These are phyloP conservation scores for Asclepias syriaca DNA, from an alignment of 257 asterid genomes.

Conservation along the genomic window DNA sequence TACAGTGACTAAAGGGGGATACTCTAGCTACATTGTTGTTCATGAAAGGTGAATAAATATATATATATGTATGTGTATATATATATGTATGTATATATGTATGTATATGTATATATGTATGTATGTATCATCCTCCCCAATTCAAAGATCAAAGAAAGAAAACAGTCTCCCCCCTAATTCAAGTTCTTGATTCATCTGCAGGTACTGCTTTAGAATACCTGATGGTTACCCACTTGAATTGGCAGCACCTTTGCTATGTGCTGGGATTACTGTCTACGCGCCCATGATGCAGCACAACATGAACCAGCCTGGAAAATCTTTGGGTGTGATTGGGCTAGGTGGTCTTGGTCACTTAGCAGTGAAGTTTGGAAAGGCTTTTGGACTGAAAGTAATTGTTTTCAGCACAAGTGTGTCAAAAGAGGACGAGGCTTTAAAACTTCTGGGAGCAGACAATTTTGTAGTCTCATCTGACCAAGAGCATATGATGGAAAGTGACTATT, in stretches of 20 bases:
- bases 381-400: slow-evolving; percentile 78
- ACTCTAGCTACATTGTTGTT: slow-evolving; percentile 66
- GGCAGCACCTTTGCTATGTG: slow-evolving; percentile 93
- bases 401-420: slow-evolving; percentile 77
- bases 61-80: no score
- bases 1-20: slow-evolving; percentile 89
- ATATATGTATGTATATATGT: background rate
- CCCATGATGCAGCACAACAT: slow-evolving; percentile 83
- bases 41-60: slow-evolving; percentile 48
- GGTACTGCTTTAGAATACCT: slow-evolving; percentile 80
- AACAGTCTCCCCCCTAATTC: background rate
- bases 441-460: slow-evolving; percentile 80
- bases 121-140: slow-evolving; percentile 2
- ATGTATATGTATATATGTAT: no score
- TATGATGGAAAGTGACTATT: slow-evolving; percentile 43
- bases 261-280: slow-evolving; percentile 85
- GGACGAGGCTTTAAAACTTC: slow-evolving; percentile 63
- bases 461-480: slow-evolving; percentile 69
- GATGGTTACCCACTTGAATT: slow-evolving; percentile 54
- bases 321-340: slow-evolving; percentile 90
- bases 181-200: slow-evolving; percentile 19
- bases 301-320: slow-evolving; percentile 82
- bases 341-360: slow-evolving; percentile 97
- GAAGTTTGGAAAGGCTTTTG: slow-evolving; percentile 92
- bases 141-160: background rate